These are phyloP conservation scores for Diplotaxis tenuifolia DNA, from an alignment of 345 rosid genomes.

Conservation along the genomic window DNA sequence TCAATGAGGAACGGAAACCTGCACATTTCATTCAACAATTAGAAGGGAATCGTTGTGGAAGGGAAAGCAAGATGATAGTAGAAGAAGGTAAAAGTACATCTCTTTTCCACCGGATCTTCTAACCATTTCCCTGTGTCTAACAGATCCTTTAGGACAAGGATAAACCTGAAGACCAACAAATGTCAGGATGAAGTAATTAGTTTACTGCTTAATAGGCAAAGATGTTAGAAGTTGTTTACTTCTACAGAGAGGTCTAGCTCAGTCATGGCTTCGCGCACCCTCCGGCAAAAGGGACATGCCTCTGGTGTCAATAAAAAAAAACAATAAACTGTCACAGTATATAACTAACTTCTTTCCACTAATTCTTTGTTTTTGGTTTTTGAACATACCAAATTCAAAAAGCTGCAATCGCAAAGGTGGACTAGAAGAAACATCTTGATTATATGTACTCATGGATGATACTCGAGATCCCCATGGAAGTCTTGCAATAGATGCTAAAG, in stretches of 20 bases:
- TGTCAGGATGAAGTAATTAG: slow-evolving; percentile 8
- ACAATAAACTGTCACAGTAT: slow-evolving; percentile 1
- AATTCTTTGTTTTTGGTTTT: background rate
- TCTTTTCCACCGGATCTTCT: slow-evolving; percentile 75
- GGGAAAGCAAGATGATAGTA: slow-evolving; percentile 16
- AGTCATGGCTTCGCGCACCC: slow-evolving; percentile 80
- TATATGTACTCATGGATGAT: slow-evolving; percentile 24
- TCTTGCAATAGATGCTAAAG: slow-evolving; percentile 61
- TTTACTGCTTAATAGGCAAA: background rate
- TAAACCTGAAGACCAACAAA: slow-evolving; percentile 52
- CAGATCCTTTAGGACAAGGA: slow-evolving; percentile 89
- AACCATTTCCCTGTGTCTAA: slow-evolving; percentile 73
- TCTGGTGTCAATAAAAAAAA: slow-evolving; percentile 43
- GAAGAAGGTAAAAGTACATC: slow-evolving; percentile 44
- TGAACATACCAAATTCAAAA: slow-evolving; percentile 66
- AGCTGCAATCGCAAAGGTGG: slow-evolving; percentile 61
- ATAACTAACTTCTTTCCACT: background rate
- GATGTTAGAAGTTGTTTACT: slow-evolving; percentile 36
- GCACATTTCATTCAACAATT: slow-evolving; percentile 16
- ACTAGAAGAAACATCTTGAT: slow-evolving; percentile 30
- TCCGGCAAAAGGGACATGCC: slow-evolving; percentile 87
- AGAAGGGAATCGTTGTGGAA: background rate
- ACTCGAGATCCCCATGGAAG: slow-evolving; percentile 79
- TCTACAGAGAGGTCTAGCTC: slow-evolving; percentile 82
- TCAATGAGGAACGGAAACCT: slow-evolving; percentile 86